Percentiles rank a stretch among this genome's conserved stretches.
Evolutionary conservation across 2,329 filamentous ascomycete species (phyloP).

Genomic region (Verticillium klebahnii): DNA sequence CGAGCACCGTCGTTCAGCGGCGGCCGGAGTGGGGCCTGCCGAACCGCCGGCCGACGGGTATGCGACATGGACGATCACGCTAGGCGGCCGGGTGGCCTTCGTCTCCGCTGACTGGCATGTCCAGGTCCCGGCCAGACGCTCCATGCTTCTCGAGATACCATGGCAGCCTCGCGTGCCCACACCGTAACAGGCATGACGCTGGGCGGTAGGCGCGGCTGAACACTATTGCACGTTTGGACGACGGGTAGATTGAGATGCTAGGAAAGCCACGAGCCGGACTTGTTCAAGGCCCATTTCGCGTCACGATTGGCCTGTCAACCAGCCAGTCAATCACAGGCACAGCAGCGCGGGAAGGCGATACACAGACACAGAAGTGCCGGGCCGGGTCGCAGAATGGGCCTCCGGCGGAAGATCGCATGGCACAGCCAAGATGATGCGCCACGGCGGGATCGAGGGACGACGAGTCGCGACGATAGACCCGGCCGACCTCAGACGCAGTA

Average conservation of each 20-base stretch:
- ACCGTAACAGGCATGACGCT: not conserved
- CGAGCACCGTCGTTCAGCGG: not conserved
- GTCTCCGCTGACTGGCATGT: not conserved
- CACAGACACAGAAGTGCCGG: not conserved
- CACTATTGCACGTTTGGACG: no score
- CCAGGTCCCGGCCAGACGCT: not conserved
- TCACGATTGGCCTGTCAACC: not conserved
- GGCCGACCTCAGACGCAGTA: not conserved
- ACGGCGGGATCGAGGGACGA: not conserved
- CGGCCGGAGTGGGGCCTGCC: not conserved
- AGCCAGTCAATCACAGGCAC: not conserved
- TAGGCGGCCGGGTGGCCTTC: not conserved
- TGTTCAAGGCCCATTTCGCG: not conserved
- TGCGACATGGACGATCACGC: not conserved
- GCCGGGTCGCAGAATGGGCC: slow-evolving; percentile 8
- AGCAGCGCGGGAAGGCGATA: not conserved
- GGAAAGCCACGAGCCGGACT: no score
- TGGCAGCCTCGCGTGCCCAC: not conserved
- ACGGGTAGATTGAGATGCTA: no score
- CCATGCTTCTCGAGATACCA: not conserved
- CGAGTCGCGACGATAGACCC: not conserved
- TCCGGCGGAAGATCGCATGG: slow-evolving; percentile 5
- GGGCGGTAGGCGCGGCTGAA: no score
- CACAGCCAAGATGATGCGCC: not conserved
- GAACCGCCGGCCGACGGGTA: not conserved